Evolutionary conservation across 768 basidiomycete genomes (phyloP), one percentile per base, ranked within the genome.

Genomic region (Podaxis sp.): DNA sequence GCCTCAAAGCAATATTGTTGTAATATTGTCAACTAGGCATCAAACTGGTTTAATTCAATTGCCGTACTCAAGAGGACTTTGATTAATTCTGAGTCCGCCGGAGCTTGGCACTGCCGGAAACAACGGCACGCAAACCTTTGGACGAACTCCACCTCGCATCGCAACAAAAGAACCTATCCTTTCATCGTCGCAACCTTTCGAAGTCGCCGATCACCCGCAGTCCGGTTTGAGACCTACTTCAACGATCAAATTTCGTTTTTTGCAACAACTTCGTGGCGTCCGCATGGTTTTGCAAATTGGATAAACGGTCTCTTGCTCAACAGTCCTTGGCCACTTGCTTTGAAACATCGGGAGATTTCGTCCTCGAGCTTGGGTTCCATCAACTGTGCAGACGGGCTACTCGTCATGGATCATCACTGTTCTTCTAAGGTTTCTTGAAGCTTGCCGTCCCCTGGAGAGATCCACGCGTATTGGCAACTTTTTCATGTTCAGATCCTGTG

Each of bases 41-140:
- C 47, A 48, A 23, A 23, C 11, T 48, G 11, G 21, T 11, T 23
- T 48, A 51, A 59, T 52, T 40, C 36, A 59, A 42, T 59, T 32
- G 38, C 57, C 32, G 55, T 42, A 52, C 40, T 27, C 47, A 25
- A 50, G 57, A 51, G 50, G 57, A 52, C 50, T 51, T 59, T 51
- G 50, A 59, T 59, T 59, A 51, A 59, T 59, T 59, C 37, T 38
- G 50, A 59, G 50, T 59, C 57, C 57, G 57, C 57, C 57, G 47
- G 47, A 58, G 57, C 44, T 5, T 50, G 32, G 32, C 32, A 32
- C 32, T 32, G 56, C 50, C 50, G 57, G 46, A 59, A 51, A 59
- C 57, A 59, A n/a, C 27, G 57, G n/a, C 57, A 59, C 37, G 52
- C 57, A 58, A 58, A 58, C n/a, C 57, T 50, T 25, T 58, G n/a